These are phyloP conservation scores for Cyberlindnera petersonii DNA, from an alignment of 805 yeast species.

Conservation along the genomic window DNA sequence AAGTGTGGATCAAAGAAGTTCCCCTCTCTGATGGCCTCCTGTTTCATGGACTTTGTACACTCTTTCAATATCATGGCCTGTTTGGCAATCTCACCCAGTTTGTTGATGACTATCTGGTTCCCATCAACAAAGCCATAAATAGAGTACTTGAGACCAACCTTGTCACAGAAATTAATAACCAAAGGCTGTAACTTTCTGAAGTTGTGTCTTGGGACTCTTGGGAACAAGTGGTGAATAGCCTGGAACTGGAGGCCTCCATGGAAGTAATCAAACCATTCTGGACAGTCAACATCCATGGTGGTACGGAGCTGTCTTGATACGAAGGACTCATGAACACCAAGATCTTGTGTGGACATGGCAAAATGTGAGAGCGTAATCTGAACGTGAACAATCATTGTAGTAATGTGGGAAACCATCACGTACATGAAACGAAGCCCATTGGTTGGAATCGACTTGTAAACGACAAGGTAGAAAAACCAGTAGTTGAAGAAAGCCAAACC, in stretches of 20 bases:
- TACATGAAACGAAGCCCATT: constrained; percentile 52
- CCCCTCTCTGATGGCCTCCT: constrained; percentile 39
- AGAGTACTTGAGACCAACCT: constrained; percentile 73
- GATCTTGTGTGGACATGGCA: constrained; percentile 89
- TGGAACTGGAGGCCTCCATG: constrained; percentile 94
- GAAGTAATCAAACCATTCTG: constrained; percentile 84
- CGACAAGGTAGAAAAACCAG: constrained; percentile 75
- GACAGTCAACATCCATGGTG: constrained; percentile 94
- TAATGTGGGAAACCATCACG: constrained; percentile 68
- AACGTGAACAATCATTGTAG: constrained; percentile 91
- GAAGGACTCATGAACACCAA: constrained; percentile 77
- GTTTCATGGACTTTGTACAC: constrained; percentile 60
- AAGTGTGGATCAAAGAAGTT: constrained; percentile 15
- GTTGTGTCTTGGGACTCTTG: constrained; percentile 85
- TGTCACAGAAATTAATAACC: constrained; percentile 70
- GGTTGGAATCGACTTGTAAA: constrained; percentile 48
- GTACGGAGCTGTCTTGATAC: constrained; percentile 79
- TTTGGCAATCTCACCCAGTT: constrained; percentile 69
- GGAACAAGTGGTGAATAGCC: constrained; percentile 86
- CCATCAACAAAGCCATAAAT: constrained; percentile 84
- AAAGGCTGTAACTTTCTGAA: constrained; percentile 68
- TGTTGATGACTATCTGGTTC: constrained; percentile 63
- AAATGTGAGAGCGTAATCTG: constrained; percentile 87
- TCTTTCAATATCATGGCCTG: constrained; percentile 76
- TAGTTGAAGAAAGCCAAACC: constrained; percentile 69